Conservation (phyloP, 2,329 filamentous ascomycete genomes). For the Corynespora cassiicola region DNA sequence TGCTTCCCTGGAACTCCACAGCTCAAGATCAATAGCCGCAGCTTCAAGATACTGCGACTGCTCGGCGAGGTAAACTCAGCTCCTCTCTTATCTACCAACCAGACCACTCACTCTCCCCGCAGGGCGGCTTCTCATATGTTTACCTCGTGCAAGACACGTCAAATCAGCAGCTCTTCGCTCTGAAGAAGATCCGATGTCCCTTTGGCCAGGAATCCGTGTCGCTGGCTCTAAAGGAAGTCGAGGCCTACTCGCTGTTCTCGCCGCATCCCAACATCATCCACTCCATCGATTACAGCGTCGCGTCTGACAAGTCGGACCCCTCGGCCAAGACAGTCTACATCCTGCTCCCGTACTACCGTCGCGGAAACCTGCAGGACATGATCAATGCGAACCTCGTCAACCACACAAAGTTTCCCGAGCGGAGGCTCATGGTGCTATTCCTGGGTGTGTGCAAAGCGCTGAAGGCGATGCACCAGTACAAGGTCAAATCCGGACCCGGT, state of each 20-base stretch:
- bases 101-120: conserved; percentile 7
- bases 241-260: conserved; percentile 91
- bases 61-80: conserved; percentile 78
- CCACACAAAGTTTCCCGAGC: conserved; percentile 87
- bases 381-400: conserved; percentile 99
- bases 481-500: conserved; percentile 63
- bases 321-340: conserved; percentile 95
- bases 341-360: conserved; percentile 90
- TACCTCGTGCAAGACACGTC: conserved; percentile 95
- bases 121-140: conserved; percentile 98
- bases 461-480: conserved; percentile 90
- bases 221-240: conserved; percentile 94
- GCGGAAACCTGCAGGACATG: conserved; percentile 95
- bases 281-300: conserved; percentile 81
- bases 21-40: conserved; percentile 91
- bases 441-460: conserved; percentile 89
- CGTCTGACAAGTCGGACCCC: conserved; percentile 71
- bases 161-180: conserved; percentile 83
- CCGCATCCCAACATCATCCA: conserved; percentile 86
- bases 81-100: background rate
- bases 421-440: conserved; percentile 86
- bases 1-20: conserved; percentile 95
- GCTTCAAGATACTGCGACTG: conserved; percentile 93
- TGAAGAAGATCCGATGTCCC: conserved; percentile 98
- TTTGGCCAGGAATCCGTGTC: conserved; percentile 96